phyloP scores from a whole-genome alignment of 139 green algal species.

The Mychonastes homosphaera region DNA sequence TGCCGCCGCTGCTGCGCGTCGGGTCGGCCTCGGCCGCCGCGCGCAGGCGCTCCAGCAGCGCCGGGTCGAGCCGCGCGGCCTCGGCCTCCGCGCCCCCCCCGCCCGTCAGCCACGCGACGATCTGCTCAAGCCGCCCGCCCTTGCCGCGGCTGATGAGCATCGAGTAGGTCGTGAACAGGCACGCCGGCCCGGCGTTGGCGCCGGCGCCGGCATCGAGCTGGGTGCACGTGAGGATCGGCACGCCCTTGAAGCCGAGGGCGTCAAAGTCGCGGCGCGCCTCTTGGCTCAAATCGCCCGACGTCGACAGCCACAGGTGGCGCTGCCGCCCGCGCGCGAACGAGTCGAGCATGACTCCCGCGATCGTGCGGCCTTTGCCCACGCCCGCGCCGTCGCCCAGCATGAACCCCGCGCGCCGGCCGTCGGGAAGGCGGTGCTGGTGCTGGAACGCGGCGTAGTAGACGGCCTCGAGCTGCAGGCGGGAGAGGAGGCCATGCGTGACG shows the following conservation, averaged over 20 bases:
- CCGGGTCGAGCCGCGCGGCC: too few relatives aligned
- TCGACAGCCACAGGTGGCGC: not conserved
- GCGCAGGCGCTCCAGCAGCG: constrained; percentile 54
- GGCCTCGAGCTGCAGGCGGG: constrained; percentile 76
- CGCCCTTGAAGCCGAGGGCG: too few relatives aligned
- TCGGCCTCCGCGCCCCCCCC: not conserved
- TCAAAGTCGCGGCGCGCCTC: too few relatives aligned
- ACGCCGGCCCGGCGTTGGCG: not conserved
- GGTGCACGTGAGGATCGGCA: not conserved
- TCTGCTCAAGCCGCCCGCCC: constrained; percentile 44
- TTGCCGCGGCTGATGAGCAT: constrained; percentile 42
- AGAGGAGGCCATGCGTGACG: constrained; percentile 54
- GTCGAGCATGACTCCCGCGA: constrained; percentile 71
- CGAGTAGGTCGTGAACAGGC: constrained; percentile 58
- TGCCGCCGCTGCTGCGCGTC: not conserved
- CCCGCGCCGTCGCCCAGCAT: constrained; percentile 76
- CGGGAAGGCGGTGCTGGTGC: constrained; percentile 64
- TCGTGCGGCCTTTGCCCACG: constrained; percentile 75
- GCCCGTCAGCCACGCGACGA: not conserved
- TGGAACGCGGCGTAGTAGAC: constrained; percentile 68
- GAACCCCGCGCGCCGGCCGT: constrained; percentile 54
- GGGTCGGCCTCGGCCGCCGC: constrained; percentile 3
- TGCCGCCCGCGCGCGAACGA: constrained; percentile 60
- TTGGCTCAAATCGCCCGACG: too few relatives aligned
- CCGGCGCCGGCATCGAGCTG: not conserved